These are phyloP conservation scores for Hemileccinum rubropunctum DNA, from an alignment of 768 basidiomycete species.

Conservation along the genomic window DNA sequence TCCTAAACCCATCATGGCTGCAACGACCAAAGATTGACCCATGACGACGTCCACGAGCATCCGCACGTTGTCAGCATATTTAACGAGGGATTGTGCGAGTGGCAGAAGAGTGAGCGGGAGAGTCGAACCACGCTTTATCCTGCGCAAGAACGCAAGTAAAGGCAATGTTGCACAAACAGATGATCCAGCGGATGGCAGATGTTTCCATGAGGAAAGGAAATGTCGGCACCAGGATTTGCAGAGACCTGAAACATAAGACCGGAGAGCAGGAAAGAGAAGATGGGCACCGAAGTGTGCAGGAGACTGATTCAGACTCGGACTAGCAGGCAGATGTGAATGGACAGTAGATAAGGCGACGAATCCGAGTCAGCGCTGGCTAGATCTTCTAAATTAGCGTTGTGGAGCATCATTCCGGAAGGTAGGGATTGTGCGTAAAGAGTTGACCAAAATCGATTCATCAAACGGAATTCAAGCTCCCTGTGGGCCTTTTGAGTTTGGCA, in stretches of 20 bases:
- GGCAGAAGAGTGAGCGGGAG: constrained; percentile 52
- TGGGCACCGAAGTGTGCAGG: too few species aligned
- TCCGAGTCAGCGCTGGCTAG: too few species aligned
- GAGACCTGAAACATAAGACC: constrained; percentile 76
- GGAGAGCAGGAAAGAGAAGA: constrained; percentile 91
- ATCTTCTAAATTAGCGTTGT: too few species aligned
- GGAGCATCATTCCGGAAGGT: too few species aligned
- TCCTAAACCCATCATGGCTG: constrained; percentile 79
- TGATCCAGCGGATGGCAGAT: constrained; percentile 73
- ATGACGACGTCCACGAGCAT: constrained; percentile 70
- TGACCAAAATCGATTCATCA: too few species aligned
- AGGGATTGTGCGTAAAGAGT: too few species aligned
- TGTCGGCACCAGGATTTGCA: constrained; percentile 59
- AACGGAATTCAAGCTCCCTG: too few species aligned
- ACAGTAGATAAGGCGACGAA: too few species aligned
- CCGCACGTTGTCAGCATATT: constrained; percentile 87
- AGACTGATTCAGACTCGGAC: too few species aligned
- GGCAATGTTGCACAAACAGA: constrained; percentile 52
- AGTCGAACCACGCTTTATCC: constrained; percentile 88
- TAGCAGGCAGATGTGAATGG: too few species aligned
- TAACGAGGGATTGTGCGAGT: constrained; percentile 71
- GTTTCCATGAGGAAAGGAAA: constrained; percentile 74
- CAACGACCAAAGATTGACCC: constrained; percentile 69
- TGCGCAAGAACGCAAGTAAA: constrained; percentile 65
- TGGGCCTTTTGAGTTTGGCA: too few species aligned